Base-by-base conservation (phyloP, 2,329 filamentous ascomycete genomes). In the Scleromitrula shiraiana region DNA sequence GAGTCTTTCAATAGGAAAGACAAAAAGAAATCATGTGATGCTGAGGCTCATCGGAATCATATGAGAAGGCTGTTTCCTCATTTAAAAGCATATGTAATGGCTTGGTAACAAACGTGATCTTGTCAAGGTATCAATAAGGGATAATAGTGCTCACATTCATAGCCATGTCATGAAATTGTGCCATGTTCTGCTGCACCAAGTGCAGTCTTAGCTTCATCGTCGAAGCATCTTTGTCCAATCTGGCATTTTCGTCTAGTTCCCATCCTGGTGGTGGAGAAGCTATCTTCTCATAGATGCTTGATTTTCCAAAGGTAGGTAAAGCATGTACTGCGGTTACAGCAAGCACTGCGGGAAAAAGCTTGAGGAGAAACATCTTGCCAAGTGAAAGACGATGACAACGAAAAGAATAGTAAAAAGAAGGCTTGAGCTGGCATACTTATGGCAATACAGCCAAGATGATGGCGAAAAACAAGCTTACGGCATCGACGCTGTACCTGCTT, bases 101-200 rank as follows among this genome's bases (percentile, higher is more conserved):
- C n/a, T n/a, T n/a, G n/a, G n/a, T n/a, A n/a, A n/a, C n/a, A n/a
- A n/a, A n/a, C n/a, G n/a, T n/a, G n/a, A n/a, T n/a, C n/a, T n/a
- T n/a, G n/a, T n/a, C n/a, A n/a, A n/a, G n/a, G n/a, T n/a, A n/a
- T n/a, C n/a, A n/a, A 19, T 42, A 17, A 27, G 23, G 10, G 12
- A 26, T 12, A n/a, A 20, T 20, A 23, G 14, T 41, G 35, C 41
- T 47, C 54, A 62, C 60, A 14, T 60, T 58, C 53, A 58, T 56
- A 10, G 58, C 59, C 49, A 61, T 22, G 20, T 62, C 57, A 46
- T 61, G 59, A 22, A 62, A 62, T 7, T 61, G 56, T 24, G 52
- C 48, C 59, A 59, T 62, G 27, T 58, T 52, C 27, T 61, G 58
- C n/a, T 57, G 53, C 3, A 56, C 52, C 22, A 62, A 49, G 46